Percentiles rank a stretch among this genome's conserved stretches.
These are phyloP conservation scores for Eucalyptus grandis DNA, from an alignment of 345 rosid species.

Conservation along the genomic window DNA sequence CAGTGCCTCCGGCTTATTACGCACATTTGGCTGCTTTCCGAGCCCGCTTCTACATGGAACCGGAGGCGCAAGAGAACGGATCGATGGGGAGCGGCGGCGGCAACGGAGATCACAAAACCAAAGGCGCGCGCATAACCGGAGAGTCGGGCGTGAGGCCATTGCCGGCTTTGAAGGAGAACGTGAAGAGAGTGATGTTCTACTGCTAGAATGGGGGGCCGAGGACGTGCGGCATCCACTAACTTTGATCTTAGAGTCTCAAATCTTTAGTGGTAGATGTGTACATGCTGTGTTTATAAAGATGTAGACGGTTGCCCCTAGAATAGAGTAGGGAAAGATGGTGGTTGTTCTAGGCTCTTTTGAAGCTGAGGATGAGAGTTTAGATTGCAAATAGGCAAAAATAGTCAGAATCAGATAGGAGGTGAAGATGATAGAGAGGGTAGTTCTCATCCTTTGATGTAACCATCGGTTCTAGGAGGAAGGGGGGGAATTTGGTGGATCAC, in stretches of 20 bases:
- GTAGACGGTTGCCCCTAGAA: background rate
- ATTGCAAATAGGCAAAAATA: background rate
- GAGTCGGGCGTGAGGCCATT: slow-evolving; percentile 66
- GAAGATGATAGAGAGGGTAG: background rate
- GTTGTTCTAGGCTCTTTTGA: background rate
- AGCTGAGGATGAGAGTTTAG: background rate
- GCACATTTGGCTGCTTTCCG: slow-evolving; percentile 98
- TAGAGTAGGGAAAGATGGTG: background rate
- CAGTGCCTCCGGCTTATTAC: slow-evolving; percentile 97
- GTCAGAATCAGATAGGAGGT: background rate
- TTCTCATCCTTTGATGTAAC: background rate
- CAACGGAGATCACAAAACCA: slow-evolving; percentile 3
- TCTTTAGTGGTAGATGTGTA: background rate
- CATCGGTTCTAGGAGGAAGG: background rate
- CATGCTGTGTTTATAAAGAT: background rate
- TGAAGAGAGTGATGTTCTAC: slow-evolving; percentile 96
- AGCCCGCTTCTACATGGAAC: slow-evolving; percentile 95
- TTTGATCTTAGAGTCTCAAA: background rate
- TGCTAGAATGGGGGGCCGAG: slow-evolving; percentile 20
- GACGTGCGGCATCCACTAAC: background rate
- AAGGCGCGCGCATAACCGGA: slow-evolving; percentile 24
- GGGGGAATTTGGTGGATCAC: background rate
- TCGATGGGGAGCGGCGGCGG: slow-evolving; percentile 25
- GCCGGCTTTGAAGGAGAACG: slow-evolving; percentile 96
- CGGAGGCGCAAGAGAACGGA: slow-evolving; percentile 76